Conservation (phyloP, 164 flowering plant genomes). For the Stephania yunnanensis region DNA sequence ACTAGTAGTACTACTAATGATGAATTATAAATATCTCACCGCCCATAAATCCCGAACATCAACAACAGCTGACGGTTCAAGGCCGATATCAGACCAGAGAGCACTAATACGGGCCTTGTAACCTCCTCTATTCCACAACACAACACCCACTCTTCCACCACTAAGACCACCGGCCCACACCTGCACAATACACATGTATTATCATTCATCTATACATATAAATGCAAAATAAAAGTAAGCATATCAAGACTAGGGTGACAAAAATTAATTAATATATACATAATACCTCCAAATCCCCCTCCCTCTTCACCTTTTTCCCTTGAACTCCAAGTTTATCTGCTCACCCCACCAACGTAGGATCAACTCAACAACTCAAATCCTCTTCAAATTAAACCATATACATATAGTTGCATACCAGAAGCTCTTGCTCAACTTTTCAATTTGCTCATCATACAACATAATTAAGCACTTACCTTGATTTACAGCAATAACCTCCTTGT, state of each 20-base stretch:
- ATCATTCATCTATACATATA: background rate
- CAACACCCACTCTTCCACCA: constrained; percentile 35
- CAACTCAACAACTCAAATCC: background rate
- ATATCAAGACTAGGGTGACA: background rate
- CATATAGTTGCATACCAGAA: no score
- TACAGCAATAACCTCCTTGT: constrained; percentile 68
- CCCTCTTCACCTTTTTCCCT: constrained; percentile 58
- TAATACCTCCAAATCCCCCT: constrained; percentile 59
- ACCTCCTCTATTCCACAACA: constrained; percentile 63
- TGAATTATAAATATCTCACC: constrained; percentile 27
- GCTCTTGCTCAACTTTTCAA: no score
- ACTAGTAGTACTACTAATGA: background rate
- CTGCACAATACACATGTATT: constrained; percentile 20
- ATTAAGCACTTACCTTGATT: constrained; percentile 53
- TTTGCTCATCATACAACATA: background rate
- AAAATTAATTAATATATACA: no score
- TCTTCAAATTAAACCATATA: no score
- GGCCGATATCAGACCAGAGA: constrained; percentile 52
- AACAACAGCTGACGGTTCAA: constrained; percentile 31
- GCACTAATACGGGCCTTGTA: constrained; percentile 43
- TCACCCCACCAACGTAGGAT: background rate
- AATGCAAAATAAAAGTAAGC: background rate
- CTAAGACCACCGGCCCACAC: constrained; percentile 77
- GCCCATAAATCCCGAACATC: constrained; percentile 59
- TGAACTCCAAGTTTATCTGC: constrained; percentile 72